Evolutionary conservation across 495 filamentous ascomycete genomes (phyloP), one percentile per base, ranked within the genome.

Genomic region (Podospora sp.): DNA sequence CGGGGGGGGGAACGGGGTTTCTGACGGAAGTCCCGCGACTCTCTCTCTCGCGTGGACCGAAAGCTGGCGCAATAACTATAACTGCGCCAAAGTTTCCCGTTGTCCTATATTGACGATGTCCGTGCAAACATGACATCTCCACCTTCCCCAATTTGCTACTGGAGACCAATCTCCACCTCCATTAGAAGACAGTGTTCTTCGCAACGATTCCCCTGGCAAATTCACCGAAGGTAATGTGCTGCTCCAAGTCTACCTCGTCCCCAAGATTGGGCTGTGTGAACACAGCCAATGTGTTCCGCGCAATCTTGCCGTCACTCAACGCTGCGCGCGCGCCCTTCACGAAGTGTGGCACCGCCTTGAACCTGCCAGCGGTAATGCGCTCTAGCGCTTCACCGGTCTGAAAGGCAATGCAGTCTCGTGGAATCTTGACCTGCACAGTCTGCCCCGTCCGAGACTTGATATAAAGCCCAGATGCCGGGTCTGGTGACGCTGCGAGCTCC

Each of bases 211-310:
- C 90, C 78, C 87, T 89, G 21, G 93, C 93, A 85, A 98, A 96
- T 72, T 91, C 87, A 29, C 90, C 95, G 84, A 98, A 98, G 51
- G 82, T 89, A 58, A 88, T 84, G 25, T 90, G 88, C 68, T 84
- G 81, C 73, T 89, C 84, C 60, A 82, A 80, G 76, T 92, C 91
- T 18, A 99, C 92, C 80, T 90, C 87, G 71, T 97, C 95, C 61
- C 86, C 89, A 56, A 99, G 76, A 81, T 97, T 96, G 50, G 95
- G 95, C 83, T 99, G 95, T 56, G 95, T 99, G 76, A 99, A 99
- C 29, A 99, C 93, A 6, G 95, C 95, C 65, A 99, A 80, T 59
- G 95, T 99, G 81, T 97, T 98, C 68, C 95, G 83, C 52, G 94
- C 93, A 66, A 96, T 85, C 53, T 80, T 78, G 25, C 77, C 80